Conservation (phyloP, 2,329 filamentous ascomycete species). For the Coniochaeta ligniaria region DNA sequence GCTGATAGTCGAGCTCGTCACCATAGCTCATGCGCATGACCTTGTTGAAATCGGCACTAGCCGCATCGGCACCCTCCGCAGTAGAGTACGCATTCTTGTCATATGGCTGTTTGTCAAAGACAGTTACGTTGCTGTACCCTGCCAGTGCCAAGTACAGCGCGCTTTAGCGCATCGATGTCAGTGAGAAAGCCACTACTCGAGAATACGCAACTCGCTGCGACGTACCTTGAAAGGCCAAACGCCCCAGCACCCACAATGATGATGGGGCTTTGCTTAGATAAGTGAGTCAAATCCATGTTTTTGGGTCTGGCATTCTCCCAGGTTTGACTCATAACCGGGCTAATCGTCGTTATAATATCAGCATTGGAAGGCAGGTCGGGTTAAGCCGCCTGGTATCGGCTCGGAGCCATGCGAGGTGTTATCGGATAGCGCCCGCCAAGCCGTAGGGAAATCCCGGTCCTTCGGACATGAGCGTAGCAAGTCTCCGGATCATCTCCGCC, state of each 20-base stretch:
- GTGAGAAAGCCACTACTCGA: neutral
- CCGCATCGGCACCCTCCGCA: conserved; percentile 30
- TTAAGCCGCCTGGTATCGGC: too few relatives aligned
- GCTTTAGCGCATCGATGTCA: conserved; percentile 18
- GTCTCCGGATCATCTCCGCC: neutral
- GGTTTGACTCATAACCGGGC: neutral
- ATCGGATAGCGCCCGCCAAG: neutral
- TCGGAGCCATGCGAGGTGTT: neutral
- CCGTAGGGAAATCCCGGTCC: neutral
- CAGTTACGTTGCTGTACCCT: conserved; percentile 38
- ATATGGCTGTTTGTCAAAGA: conserved; percentile 40
- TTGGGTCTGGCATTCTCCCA: neutral
- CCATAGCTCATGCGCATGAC: conserved; percentile 12
- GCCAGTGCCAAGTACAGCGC: conserved; percentile 33
- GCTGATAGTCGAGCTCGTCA: conserved; percentile 31
- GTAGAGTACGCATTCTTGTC: conserved; percentile 32
- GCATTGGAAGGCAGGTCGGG: neutral
- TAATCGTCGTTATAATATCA: neutral
- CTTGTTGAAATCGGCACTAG: conserved; percentile 25
- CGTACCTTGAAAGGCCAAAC: conserved; percentile 3
- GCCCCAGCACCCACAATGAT: neutral
- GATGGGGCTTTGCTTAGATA: conserved; percentile 2
- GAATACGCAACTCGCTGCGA: neutral
- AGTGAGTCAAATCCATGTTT: neutral
- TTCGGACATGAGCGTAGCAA: neutral